These are phyloP conservation scores for Microcyclospora pomicola DNA, from an alignment of 2,329 filamentous ascomycete species.

Conservation along the genomic window DNA sequence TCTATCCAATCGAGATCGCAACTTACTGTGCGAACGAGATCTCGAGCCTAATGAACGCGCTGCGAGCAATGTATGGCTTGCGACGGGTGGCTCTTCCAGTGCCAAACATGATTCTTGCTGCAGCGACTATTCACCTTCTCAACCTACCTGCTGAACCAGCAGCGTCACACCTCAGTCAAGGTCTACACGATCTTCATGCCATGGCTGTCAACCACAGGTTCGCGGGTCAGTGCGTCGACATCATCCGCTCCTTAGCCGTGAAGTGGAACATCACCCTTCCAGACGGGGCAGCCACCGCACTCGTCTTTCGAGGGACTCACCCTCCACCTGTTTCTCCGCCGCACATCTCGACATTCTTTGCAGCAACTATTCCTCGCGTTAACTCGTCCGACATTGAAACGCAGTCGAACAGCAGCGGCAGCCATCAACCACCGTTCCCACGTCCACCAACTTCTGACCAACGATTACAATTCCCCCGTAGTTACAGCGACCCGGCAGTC, in stretches of 20 bases:
- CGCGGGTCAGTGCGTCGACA: constrained; percentile 28
- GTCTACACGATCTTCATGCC: constrained; percentile 28
- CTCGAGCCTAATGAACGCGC: constrained; percentile 27
- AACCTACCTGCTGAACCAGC: constrained; percentile 27
- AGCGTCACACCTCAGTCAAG: constrained; percentile 27
- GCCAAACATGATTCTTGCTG: constrained; percentile 28
- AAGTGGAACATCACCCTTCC: constrained; percentile 33
- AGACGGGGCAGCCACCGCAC: constrained; percentile 20
- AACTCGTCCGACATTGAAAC: constrained; percentile 11
- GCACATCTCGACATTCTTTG: constrained; percentile 15
- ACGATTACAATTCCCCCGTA: constrained; percentile 10
- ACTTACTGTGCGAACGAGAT: constrained; percentile 34
- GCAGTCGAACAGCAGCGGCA: constrained; percentile 10
- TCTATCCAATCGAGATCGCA: constrained; percentile 53
- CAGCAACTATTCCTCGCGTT: constrained; percentile 17
- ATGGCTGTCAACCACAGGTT: constrained; percentile 32
- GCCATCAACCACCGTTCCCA: constrained; percentile 12
- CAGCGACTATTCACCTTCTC: constrained; percentile 31
- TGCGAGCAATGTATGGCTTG: constrained; percentile 31
- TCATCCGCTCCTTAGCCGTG: constrained; percentile 28
- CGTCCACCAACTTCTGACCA: constrained; percentile 4
- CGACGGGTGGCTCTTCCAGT: constrained; percentile 27
- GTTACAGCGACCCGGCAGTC: constrained; percentile 11
- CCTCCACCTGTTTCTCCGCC: constrained; percentile 9
- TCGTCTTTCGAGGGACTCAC: constrained; percentile 13